Base-by-base conservation (phyloP, 371 early-diverging fungal genomes). In the Apophysomyces elegans region DNA sequence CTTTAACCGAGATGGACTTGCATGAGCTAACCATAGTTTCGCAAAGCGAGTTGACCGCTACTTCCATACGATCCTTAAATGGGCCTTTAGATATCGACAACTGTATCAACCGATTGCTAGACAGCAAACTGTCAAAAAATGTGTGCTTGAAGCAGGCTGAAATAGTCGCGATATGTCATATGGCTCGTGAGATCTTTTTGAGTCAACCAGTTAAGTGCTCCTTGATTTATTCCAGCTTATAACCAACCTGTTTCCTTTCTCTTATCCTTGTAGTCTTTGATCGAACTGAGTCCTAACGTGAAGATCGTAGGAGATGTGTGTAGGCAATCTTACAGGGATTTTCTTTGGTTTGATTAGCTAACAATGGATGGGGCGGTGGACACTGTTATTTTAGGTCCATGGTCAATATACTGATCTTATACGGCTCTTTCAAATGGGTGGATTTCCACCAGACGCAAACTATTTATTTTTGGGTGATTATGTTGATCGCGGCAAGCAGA, bases 391-490 rank as follows among this genome's bases (percentile, higher is more conserved):
- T 16, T 56, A 63, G 63, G 63, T 88, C n/a, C 91, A 94, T 67
- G 91, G 91, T 7, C 92, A 95, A 81, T 95, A 91, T 82, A 88
- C 89, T 74, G 96, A 96, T 75, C 84, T 96, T 41, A 78, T 95
- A 70, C 85, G 93, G 59, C 74, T 97, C 54, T 99, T 95, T 78
- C 96, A 93, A 75, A 90, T 87, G 90, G 92, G 91, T 77, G 99
- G 93, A 13, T 96, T 90, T 80, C 99, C 92, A 65, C 99, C 92
- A 3, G 84, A 79, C 56, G 86, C 91, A 72, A 97, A 94, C 84
- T 98, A 95, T 71, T 79, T 99, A 59, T 97, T 99, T 70, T 77
- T 99, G 58, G 98, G 99, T n/a, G 99, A 99, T 76, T 99, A 99
- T 83, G 99, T 99, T 1, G 98, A 99, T 80, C 88, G 99, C 61